Percentiles rank a stretch among this genome's conserved stretches.
phyloP scores from a whole-genome alignment of 352 stramenopile species.

The Pythium folliculosum region DNA sequence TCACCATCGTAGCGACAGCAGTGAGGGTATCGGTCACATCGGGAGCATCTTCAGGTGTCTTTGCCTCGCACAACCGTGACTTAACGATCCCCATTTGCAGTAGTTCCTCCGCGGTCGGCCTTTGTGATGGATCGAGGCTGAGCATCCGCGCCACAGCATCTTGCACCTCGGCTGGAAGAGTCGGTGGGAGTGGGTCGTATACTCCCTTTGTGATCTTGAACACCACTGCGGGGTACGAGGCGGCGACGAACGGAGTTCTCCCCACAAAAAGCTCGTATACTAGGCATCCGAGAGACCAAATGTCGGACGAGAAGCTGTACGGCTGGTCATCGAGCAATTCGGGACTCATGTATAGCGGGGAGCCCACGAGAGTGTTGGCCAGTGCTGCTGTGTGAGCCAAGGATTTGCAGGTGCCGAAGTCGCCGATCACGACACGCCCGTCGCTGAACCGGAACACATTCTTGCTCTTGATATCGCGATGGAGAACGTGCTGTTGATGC shows the following conservation, averaged over 20 bases:
- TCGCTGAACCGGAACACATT: conserved; percentile 83
- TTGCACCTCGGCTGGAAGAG: conserved; percentile 23
- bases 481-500: conserved; percentile 55
- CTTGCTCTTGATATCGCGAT: conserved; percentile 87
- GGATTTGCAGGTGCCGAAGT: conserved; percentile 69
- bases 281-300: conserved; percentile 85
- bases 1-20: no score
- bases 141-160: conserved; percentile 37
- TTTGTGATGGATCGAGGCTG: conserved; percentile 8
- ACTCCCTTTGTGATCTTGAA: conserved; percentile 43
- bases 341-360: conserved; percentile 78
- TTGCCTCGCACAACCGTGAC: neutral
- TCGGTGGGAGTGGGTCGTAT: conserved; percentile 32
- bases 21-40: neutral
- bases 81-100: neutral
- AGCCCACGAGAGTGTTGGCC: conserved; percentile 59
- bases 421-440: conserved; percentile 81
- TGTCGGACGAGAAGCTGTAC: conserved; percentile 62
- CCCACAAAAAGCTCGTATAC: conserved; percentile 67
- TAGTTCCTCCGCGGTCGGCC: conserved; percentile 17
- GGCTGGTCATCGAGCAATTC: conserved; percentile 59
- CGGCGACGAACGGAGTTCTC: conserved; percentile 60
- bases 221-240: conserved; percentile 51
- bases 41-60: neutral
- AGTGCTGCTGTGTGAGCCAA: conserved; percentile 33